Base-by-base conservation (phyloP, 345 rosid species). In the Crucihimalaya himalaica region DNA sequence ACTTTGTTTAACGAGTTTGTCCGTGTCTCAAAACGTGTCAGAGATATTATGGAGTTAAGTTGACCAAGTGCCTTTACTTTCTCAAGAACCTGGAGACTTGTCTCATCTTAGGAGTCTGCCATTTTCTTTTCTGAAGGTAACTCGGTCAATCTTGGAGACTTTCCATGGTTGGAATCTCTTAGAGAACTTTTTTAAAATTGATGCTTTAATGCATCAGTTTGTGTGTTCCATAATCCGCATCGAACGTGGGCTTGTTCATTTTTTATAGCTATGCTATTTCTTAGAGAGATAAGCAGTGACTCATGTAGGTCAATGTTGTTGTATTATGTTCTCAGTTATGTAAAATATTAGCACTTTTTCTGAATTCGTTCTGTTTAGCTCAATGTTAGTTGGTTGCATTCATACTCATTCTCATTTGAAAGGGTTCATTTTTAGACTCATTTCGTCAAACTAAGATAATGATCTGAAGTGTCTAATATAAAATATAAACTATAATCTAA, bases 1-100 rank as follows among this genome's bases (percentile, higher is more conserved):
- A 61, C 88, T 4, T 40, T 72, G 86, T 94, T 88, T 70, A 79
- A 77, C 42, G 97, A 92, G 78, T 88, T 87, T 71, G 97, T 83
- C 61, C 98, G 97, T 7, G 80, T 89, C 45, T 10, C 77, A 59
- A 88, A 85, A 71, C 93, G 87, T 43, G 87, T 89, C 18, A 88
- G 92, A 83, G 70, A 74, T 72, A 53, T 66, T 61, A 78, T 78
- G 78, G 80, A 19, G 23, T 57, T 12, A 50, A 31, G 50, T 42
- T 71, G 72, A 77, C 14, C 16, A 61, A 75, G 58, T 62, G 47
- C 43, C 39, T 61, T 53, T 21, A 18, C 64, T 5, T 68, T 64
- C 25, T 54, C 54, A 50, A 25, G 27, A 34, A 58, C 42, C 12
- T 60, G 31, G 48, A 60, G 57, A 32, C 70, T 61, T 12, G 42